A percentile compares a stretch with the other conserved stretches of the same genome.
Conservation (phyloP, 2,329 filamentous ascomycete species). For the Dendryphion nanum region DNA sequence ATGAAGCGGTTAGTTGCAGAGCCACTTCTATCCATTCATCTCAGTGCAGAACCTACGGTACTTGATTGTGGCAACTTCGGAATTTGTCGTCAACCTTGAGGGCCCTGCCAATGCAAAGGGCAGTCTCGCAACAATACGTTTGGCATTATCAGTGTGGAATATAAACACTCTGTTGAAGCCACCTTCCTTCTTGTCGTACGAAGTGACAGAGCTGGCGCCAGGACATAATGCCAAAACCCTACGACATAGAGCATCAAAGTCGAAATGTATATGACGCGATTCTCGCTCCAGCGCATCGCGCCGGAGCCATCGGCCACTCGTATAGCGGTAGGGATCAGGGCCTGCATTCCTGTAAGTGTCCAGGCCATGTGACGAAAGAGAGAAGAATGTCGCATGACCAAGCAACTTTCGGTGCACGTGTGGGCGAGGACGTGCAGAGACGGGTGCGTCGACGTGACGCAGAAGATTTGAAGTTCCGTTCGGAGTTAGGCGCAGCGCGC, state of each 20-base stretch:
- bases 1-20: conserved; percentile 12
- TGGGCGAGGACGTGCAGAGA: no score
- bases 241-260: conserved; percentile 41
- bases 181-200: conserved; percentile 45
- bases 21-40: conserved; percentile 5
- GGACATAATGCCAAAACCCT: conserved; percentile 38
- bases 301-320: conserved; percentile 35
- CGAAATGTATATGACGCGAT: conserved; percentile 40
- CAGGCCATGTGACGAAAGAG: no score
- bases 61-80: conserved; percentile 47
- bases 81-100: conserved; percentile 36
- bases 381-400: no score
- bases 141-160: conserved; percentile 40
- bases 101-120: conserved; percentile 42
- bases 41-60: conserved; percentile 35
- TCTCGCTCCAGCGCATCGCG: conserved; percentile 36
- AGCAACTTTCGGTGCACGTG: no score
- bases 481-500: no score
- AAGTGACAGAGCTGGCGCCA: conserved; percentile 31
- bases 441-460: no score
- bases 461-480: no score
- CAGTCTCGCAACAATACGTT: conserved; percentile 42
- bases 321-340: conserved; percentile 23
- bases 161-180: conserved; percentile 47
- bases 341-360: no score